phyloP scores from a whole-genome alignment of 306 rosid species.

The Inga leiocalycina region DNA sequence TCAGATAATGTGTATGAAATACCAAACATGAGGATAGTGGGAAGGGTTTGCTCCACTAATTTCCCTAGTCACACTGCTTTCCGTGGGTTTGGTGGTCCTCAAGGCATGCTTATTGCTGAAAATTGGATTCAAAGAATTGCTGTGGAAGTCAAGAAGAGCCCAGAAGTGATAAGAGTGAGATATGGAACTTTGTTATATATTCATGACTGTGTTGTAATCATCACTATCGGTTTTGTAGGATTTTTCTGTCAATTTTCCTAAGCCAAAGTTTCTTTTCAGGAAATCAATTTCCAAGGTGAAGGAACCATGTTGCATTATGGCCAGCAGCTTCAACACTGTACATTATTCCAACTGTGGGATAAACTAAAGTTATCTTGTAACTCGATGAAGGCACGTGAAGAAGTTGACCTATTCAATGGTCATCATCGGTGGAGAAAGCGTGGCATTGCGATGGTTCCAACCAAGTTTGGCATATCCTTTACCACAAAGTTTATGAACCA shows the following conservation, averaged over 20 bases:
- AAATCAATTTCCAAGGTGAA: conserved; percentile 90
- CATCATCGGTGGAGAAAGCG: conserved; percentile 90
- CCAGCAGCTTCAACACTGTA: conserved; percentile 72
- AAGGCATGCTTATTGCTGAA: conserved; percentile 95
- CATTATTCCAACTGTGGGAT: conserved; percentile 72
- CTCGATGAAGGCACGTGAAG: conserved; percentile 62
- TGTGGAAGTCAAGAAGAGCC: conserved; percentile 74
- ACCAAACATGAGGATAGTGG: conserved; percentile 81
- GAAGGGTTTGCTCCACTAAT: conserved; percentile 88
- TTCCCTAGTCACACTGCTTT: conserved; percentile 92
- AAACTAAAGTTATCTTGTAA: conserved; percentile 77
- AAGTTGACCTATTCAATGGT: conserved; percentile 68
- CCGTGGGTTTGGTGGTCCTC: conserved; percentile 99
- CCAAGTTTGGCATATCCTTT: conserved; percentile 94
- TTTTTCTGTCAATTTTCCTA: conserved; percentile 32
- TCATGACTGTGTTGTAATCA: conserved; percentile 6
- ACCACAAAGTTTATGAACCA: conserved; percentile 86
- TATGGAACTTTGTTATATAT: conserved; percentile 15
- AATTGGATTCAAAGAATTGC: conserved; percentile 94
- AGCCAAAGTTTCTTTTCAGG: conserved; percentile 50
- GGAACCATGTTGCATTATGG: conserved; percentile 83
- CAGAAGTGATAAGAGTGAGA: conserved; percentile 82
- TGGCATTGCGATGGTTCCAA: conserved; percentile 90
- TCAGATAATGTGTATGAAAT: conserved; percentile 96
- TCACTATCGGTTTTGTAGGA: conserved; percentile 15